phyloP scores from a whole-genome alignment of 192 early-diverging fungal species.

The Linnemannia schmuckeri region DNA sequence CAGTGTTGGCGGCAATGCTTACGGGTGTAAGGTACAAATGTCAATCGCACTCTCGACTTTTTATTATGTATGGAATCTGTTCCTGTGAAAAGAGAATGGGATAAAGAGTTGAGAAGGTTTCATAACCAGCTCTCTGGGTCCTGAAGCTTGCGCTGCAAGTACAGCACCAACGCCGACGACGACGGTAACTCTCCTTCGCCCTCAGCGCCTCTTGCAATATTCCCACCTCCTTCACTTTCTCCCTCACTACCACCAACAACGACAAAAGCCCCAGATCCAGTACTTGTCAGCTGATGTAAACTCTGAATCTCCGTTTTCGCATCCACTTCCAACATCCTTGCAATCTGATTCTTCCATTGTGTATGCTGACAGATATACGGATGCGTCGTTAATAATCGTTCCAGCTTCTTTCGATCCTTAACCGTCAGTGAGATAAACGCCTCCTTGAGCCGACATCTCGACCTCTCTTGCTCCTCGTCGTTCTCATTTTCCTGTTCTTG shows the following conservation, averaged over 20 bases:
- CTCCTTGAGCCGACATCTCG: not conserved
- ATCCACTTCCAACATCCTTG: constrained; percentile 34
- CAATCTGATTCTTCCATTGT: constrained; percentile 22
- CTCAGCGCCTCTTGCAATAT: not conserved
- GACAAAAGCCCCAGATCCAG: not conserved
- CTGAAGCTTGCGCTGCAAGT: not conserved
- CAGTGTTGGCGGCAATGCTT: too few species aligned
- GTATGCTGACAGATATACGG: constrained; percentile 17
- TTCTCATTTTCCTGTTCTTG: not conserved
- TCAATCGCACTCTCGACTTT: too few species aligned
- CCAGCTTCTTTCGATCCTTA: constrained; percentile 26
- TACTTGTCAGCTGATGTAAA: not conserved
- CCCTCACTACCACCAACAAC: not conserved
- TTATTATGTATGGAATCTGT: too few species aligned
- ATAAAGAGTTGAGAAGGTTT: not conserved
- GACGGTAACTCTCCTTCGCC: not conserved
- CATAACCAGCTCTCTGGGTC: not conserved
- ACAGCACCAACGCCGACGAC: not conserved
- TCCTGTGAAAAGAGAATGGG: too few species aligned
- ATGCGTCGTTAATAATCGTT: constrained; percentile 20
- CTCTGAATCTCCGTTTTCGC: constrained; percentile 45
- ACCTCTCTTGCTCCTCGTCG: not conserved
- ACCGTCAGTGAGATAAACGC: constrained; percentile 16
- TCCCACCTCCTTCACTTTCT: not conserved
- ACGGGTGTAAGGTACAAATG: too few species aligned